Base-by-base conservation (phyloP, 2,329 filamentous ascomycete species). In the Pezicula rhizophila region DNA sequence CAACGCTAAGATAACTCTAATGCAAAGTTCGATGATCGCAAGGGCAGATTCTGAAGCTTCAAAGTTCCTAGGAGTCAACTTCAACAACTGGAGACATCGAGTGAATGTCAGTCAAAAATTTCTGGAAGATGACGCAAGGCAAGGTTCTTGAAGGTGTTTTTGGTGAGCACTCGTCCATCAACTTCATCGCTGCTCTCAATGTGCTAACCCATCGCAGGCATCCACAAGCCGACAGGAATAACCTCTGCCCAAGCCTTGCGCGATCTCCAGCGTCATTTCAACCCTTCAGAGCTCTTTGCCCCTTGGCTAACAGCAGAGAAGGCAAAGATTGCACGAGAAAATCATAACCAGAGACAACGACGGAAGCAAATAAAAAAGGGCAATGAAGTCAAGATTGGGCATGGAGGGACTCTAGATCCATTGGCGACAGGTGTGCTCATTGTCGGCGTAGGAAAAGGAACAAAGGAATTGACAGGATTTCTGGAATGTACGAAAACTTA, bases 371-470 rank as follows among this genome's bases (percentile, higher is more conserved):
- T 76, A 54, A 79, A 80, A 65, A 77, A 77, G 58, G 73, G 77
- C 1, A 66, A 84, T 5, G 80, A 88, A 53, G 85, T 97, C 58
- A 99, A 97, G 74, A 87, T 97, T 62, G 93, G 93, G 31, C 93
- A 99, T 70, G 93, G 93, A 52, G 93, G 93, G 39, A 99, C 93
- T 2, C 78, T 99, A 15, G 93, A 99, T 64, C 93, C 93, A 23
- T 78, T 96, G 60, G 93, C 93, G 8, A 96, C 91, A 1, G 93
- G 93, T 41, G 88, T 99, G 20, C 78, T 99, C 44, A 90, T 97
- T 54, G 76, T 93, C 6, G 93, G 92, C 48, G 77, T 96, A 46
- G 93, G 92, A 33, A 82, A 79, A 51, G 93, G 89, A 35, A 99
- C 93, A 48, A 99, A 97, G 68, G 73, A 78, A 12, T 77, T 99